phyloP scores from a whole-genome alignment of 139 green algal genomes.

The Nannochloris sp. region DNA sequence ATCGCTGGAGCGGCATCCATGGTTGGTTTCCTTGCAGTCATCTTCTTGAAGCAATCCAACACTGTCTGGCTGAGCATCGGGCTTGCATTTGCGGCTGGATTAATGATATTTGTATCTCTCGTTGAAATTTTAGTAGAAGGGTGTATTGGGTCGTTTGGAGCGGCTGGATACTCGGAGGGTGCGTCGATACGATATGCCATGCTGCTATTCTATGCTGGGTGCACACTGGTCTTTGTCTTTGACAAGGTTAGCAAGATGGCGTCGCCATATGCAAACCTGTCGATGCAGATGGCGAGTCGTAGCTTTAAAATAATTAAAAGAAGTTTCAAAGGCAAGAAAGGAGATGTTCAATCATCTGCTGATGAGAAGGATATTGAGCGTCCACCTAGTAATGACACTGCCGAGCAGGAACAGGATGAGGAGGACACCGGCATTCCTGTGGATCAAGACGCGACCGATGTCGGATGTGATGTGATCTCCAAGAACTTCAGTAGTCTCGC shows the following conservation, averaged over 20 bases:
- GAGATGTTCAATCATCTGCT: no score
- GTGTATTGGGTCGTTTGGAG: constrained; percentile 31
- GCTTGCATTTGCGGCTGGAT: constrained; percentile 46
- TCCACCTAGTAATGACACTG: not conserved
- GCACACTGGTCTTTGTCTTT: constrained; percentile 31
- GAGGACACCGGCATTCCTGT: not conserved
- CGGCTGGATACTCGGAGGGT: constrained; percentile 14
- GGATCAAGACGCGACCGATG: not conserved
- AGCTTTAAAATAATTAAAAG: not conserved
- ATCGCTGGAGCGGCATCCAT: constrained; percentile 43
- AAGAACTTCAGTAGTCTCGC: not conserved
- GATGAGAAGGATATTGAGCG: no score
- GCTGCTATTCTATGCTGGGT: constrained; percentile 55
- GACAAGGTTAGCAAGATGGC: constrained; percentile 37
- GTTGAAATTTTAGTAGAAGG: constrained; percentile 53
- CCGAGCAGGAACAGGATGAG: not conserved
- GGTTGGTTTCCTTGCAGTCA: constrained; percentile 33
- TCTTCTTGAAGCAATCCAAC: constrained; percentile 40
- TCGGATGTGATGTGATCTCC: not conserved
- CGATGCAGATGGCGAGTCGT: not conserved
- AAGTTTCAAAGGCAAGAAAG: no score
- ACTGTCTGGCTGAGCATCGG: constrained; percentile 29
- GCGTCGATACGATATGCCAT: constrained; percentile 39
- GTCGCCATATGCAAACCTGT: not conserved
- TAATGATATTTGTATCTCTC: constrained; percentile 64